Conservation (phyloP, 2,329 filamentous ascomycete genomes). For the Phialophora expanda region DNA sequence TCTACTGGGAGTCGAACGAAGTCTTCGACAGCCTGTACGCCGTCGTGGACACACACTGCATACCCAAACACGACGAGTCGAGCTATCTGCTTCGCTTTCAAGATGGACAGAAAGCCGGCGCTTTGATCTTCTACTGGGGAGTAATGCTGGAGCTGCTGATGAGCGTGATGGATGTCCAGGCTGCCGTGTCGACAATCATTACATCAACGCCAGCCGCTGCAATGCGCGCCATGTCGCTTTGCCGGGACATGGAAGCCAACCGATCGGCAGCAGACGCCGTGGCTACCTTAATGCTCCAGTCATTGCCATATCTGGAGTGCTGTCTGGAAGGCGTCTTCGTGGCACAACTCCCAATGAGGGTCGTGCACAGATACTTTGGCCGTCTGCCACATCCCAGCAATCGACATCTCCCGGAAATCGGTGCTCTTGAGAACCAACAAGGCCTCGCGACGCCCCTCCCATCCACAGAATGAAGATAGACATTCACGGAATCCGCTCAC, state of each 20-base stretch:
- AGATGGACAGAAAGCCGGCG: conserved; percentile 16
- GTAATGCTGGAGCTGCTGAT: conserved; percentile 12
- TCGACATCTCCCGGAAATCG: not conserved
- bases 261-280: not conserved
- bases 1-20: conserved; percentile 9
- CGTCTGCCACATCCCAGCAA: not conserved
- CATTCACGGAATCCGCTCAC: not conserved
- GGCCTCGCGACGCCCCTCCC: not conserved
- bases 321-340: conserved; percentile 19
- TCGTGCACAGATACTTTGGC: conserved; percentile 13
- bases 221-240: not conserved
- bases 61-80: not conserved
- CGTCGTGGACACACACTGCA: conserved; percentile 2
- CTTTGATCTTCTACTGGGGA: conserved; percentile 11
- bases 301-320: conserved; percentile 8
- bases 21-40: conserved; percentile 1
- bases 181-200: not conserved
- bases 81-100: conserved; percentile 7
- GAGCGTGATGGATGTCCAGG: conserved; percentile 13
- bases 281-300: conserved; percentile 9
- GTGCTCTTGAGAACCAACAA: not conserved
- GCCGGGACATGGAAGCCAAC: conserved; percentile 4
- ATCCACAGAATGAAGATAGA: not conserved
- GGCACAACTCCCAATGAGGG: conserved; percentile 9
- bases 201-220: not conserved